Evolutionary conservation across 371 early-diverging fungal species (phyloP).

Genomic region (Cokeromyces recurvatus): DNA sequence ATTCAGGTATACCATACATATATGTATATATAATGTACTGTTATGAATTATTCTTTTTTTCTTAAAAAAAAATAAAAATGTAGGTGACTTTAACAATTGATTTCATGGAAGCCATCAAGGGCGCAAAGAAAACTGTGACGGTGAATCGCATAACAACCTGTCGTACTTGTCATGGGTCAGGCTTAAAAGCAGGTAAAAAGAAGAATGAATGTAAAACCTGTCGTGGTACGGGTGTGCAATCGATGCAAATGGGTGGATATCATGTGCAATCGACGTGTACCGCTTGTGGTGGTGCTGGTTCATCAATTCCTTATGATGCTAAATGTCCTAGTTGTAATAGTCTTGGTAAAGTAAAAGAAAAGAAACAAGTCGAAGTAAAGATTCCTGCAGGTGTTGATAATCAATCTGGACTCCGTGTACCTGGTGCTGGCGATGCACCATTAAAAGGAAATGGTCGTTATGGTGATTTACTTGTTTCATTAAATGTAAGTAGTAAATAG

Average conservation of each 20-base stretch:
- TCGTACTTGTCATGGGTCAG: slow-evolving; percentile 73
- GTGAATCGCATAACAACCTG: slow-evolving; percentile 64
- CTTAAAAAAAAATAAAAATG: slow-evolving; percentile 6
- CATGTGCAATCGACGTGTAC: slow-evolving; percentile 80
- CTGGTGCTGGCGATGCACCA: slow-evolving; percentile 85
- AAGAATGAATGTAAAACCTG: slow-evolving; percentile 66
- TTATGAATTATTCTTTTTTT: slow-evolving; percentile 17
- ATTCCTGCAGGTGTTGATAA: slow-evolving; percentile 77
- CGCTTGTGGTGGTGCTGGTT: slow-evolving; percentile 83
- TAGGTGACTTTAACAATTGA: slow-evolving; percentile 49
- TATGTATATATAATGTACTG: not conserved
- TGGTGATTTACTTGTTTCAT: slow-evolving; percentile 78
- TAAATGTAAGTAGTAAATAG: slow-evolving; percentile 6
- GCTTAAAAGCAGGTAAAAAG: slow-evolving; percentile 71
- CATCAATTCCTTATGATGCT: slow-evolving; percentile 57
- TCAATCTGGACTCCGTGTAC: slow-evolving; percentile 58
- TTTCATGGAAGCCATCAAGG: slow-evolving; percentile 90
- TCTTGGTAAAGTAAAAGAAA: slow-evolving; percentile 68
- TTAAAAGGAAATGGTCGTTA: slow-evolving; percentile 62
- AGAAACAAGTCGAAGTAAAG: slow-evolving; percentile 65
- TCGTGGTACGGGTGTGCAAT: slow-evolving; percentile 81
- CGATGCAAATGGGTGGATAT: slow-evolving; percentile 77
- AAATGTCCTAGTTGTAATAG: slow-evolving; percentile 80
- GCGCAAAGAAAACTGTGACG: slow-evolving; percentile 59
- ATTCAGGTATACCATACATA: slow-evolving; percentile 24